phyloP scores from a whole-genome alignment of 2,329 filamentous ascomycete species.

The Ophiosphaerella korrae region DNA sequence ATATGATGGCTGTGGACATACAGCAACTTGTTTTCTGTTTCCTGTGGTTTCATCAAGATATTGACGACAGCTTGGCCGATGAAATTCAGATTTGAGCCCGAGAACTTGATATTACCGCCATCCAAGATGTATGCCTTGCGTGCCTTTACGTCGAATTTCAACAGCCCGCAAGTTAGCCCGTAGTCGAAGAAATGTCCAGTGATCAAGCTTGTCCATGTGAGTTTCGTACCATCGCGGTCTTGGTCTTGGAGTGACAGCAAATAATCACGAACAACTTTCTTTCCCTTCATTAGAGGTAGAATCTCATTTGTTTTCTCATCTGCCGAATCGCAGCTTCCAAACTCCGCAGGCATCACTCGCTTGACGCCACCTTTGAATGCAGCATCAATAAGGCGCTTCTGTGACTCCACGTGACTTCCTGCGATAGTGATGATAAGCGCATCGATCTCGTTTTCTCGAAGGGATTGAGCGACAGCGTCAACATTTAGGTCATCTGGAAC shows the following conservation, averaged over 20 bases:
- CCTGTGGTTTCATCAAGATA: slow-evolving; percentile 51
- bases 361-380: slow-evolving; percentile 63
- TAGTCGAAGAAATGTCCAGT: slow-evolving; percentile 68
- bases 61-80: slow-evolving; percentile 60
- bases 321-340: slow-evolving; percentile 52
- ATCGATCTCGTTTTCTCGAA: slow-evolving; percentile 52
- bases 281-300: slow-evolving; percentile 61
- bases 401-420: slow-evolving; percentile 51
- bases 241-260: slow-evolving; percentile 56
- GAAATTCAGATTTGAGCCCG: slow-evolving; percentile 57
- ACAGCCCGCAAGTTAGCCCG: slow-evolving; percentile 55
- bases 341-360: slow-evolving; percentile 67
- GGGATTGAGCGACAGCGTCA: slow-evolving; percentile 40
- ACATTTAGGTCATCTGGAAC: slow-evolving; percentile 45
- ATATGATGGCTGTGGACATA: slow-evolving; percentile 63
- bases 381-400: slow-evolving; percentile 62
- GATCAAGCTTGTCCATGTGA: slow-evolving; percentile 67
- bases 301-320: slow-evolving; percentile 48
- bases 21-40: slow-evolving; percentile 64
- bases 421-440: slow-evolving; percentile 59
- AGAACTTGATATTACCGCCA: slow-evolving; percentile 61
- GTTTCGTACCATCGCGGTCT: slow-evolving; percentile 39
- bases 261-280: slow-evolving; percentile 48
- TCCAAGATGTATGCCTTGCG: slow-evolving; percentile 63
- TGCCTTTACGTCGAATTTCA: slow-evolving; percentile 59